Evolutionary conservation across 2,329 filamentous ascomycete species (phyloP).

Genomic region (Aspergillus candidus): DNA sequence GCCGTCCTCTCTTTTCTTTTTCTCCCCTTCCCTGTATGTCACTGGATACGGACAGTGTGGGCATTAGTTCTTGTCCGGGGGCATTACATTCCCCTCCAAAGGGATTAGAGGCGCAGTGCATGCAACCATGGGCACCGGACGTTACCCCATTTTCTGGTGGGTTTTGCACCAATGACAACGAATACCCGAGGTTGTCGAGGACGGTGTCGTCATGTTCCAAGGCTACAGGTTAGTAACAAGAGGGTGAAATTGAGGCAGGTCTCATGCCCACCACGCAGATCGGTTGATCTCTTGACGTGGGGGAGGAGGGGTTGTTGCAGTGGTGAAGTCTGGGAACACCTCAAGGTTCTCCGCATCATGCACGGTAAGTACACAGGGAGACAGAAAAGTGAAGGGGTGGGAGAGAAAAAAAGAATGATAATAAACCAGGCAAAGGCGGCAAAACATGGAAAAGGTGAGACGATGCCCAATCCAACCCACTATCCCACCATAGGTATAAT

Average conservation of each 20-base stretch:
- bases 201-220: constrained; percentile 11
- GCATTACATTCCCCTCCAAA: no score
- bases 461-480: no score
- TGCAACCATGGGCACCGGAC: constrained; percentile 5
- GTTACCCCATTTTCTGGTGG: no score
- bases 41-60: no score
- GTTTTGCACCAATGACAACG: constrained; percentile 1
- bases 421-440: no score
- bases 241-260: neutral
- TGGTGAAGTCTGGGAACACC: constrained; percentile 1
- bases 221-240: constrained; percentile 2
- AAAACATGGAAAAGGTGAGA: no score
- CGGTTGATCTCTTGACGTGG: constrained; percentile 25
- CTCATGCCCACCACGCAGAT: constrained; percentile 14
- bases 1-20: no score
- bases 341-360: constrained; percentile 2
- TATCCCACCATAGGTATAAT: no score
- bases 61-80: no score
- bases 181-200: neutral
- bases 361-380: neutral
- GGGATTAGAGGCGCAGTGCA: no score
- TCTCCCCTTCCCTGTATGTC: no score
- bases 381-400: neutral
- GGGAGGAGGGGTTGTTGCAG: constrained; percentile 6
- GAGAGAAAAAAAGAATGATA: neutral